Evolutionary conservation across 1,139 yeast genomes (phyloP), one percentile per base, ranked within the genome.

Genomic region (Saccharomyces pastorianus): DNA sequence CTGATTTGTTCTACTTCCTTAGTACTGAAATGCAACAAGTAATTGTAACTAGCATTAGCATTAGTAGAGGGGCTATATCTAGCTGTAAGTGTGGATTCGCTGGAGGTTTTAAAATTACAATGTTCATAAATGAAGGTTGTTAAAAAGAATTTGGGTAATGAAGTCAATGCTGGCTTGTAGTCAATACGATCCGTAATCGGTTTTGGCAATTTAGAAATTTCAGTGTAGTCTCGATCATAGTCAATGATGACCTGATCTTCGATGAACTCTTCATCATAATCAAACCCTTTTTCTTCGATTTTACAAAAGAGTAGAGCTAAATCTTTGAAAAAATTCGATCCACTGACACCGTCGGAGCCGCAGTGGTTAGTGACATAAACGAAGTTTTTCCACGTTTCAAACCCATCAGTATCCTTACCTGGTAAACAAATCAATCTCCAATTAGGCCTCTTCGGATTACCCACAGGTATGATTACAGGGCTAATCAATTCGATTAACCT

Each of bases 371-470:
- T 59, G 34, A 65, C 50, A 44, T 55, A 60, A 28, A 61, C 56
- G 11, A 64, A 47, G 20, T 54, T 53, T 9, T 50, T 52, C 48
- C 53, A 51, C 5, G 44, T 20, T 6, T 42, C 25, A 13, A 20
- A 41, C n/a, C 20, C 34, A 27, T 34, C 27, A 14, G 49, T 46
- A 23, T 48, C 51, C 27, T 31, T 48, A 20, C 49, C 46, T 8
- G 62, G 63, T 31, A 64, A 48, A 32, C 57, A 55, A 17, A 62
- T 25, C 26, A 65, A 26, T 46, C 69, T 56, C 67, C 68, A 65
- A 49, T 62, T 60, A 13, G 65, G 67, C 41, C 52, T 62, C 4
- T 47, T 29, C 17, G 54, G 58, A 28, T 59, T 58, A 47, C 58
- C 56, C 11, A 58, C 53, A 1, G 64, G 61, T 17, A 65, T 58